These are phyloP conservation scores for Emericellopsis cladophorae DNA, from an alignment of 2,329 filamentous ascomycete genomes.

Conservation along the genomic window DNA sequence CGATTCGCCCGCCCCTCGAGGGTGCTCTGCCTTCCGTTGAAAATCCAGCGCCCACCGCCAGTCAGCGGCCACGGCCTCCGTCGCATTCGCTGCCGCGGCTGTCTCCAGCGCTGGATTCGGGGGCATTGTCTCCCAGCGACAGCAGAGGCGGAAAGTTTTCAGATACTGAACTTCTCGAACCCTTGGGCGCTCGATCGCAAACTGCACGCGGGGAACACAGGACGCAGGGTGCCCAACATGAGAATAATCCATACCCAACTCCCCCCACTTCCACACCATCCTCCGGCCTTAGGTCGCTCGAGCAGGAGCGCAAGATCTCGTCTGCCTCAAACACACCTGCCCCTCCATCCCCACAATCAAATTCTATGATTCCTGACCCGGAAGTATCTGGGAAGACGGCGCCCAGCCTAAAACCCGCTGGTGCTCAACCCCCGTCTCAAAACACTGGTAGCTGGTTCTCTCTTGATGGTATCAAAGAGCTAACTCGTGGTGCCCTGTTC, in stretches of 20 bases:
- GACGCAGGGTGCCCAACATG: slow-evolving; percentile 17
- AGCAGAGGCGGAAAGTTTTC: no score
- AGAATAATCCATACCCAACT: slow-evolving; percentile 33
- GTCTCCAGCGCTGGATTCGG: neutral
- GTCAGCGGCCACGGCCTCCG: slow-evolving; percentile 8
- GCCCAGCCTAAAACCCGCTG: neutral
- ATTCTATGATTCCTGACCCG: neutral
- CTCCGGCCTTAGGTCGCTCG: slow-evolving; percentile 16
- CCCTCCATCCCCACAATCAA: neutral
- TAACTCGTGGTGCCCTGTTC: slow-evolving; percentile 62
- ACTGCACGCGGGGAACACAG: slow-evolving; percentile 9
- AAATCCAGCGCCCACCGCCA: slow-evolving; percentile 17
- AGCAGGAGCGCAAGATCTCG: neutral
- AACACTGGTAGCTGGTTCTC: slow-evolving; percentile 44
- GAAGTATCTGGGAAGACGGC: no score
- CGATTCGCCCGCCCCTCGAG: neutral
- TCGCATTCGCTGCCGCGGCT: no score
- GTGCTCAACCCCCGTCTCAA: slow-evolving; percentile 14
- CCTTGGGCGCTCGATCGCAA: slow-evolving; percentile 10
- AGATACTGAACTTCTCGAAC: no score
- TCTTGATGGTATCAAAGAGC: slow-evolving; percentile 63
- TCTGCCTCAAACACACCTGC: neutral
- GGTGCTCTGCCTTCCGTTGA: neutral
- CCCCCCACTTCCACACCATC: slow-evolving; percentile 39
- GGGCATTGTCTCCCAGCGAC: no score